Base-by-base conservation (phyloP, 352 stramenopile species). In the Phytophthora crassamura region DNA sequence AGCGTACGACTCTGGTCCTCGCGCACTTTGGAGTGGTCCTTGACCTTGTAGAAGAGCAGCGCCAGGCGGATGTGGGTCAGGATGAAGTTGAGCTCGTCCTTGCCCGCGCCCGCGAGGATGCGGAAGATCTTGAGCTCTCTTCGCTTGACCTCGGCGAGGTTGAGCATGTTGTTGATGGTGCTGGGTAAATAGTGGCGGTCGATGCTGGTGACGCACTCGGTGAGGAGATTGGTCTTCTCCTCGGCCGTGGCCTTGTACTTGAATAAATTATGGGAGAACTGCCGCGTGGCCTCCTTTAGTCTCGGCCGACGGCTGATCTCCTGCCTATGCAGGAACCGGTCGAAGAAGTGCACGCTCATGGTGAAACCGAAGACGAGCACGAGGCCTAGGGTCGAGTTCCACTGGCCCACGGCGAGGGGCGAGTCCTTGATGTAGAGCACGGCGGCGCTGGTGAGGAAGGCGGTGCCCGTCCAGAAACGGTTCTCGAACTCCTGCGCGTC, bases 31-130 rank as follows among this genome's bases (percentile, higher is more conserved):
- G 81, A 88, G 64, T 91, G 81, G 64, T 97, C 91, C 69, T 99
- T 99, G 48, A 99, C 95, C 80, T 99, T 99, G 82, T 99, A 99
- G 67, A 99, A 98, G 1, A 99, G 80, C 50, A 99, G 86, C 15
- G 93, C 95, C 14, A 99, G 75, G 11, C 97, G 96, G 25, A 98
- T 90, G 72, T 98, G 89, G 64, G 89, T 91, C 48, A 99, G 74
- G 32, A 99, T 91, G 73, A 97, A 98, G 76, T 99, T 99, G 15
- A 99, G 86, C 69, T 98, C 96, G 56, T 98, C 91, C 38, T 97
- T 91, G 22, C 96, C 96, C 9, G 95, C 96, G 49, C 98, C 95
- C 5, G 95, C 82, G 49, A 99, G 91, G 36, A 98, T 96, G 16
- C 87, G 85, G 64, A 98, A 98, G 65, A 99, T 99, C 72, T 98